Base-by-base conservation (phyloP, 2,329 filamentous ascomycete genomes). In the Nothopassalora personata region DNA sequence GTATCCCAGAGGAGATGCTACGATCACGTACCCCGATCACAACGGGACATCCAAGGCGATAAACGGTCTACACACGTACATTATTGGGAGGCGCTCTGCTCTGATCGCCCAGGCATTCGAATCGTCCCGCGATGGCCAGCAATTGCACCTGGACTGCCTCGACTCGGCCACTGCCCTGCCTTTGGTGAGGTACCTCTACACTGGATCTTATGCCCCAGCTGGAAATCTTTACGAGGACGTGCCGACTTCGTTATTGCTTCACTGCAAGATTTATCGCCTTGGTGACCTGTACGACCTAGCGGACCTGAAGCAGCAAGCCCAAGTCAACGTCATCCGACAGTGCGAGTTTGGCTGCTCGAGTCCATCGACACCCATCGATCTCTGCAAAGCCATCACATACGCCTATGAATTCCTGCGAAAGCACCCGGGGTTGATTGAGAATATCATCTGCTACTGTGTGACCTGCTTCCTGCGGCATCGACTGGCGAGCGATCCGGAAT, bases 401-500 rank as follows among this genome's bases (percentile, higher is more conserved):
- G 52, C 66, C 11, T 73, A 73, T 62, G 54, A 64, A 34, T 51
- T 71, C 47, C 60, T 73, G 27, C 52, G 56, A 8, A 58, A 63
- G 7, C 63, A 72, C 47, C 61, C 66, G 18, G 62, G 66, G 18
- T 65, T 79, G 4, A 61, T 76, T 7, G 71, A 76, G 46, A 73
- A 72, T 0, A 66, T 79, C 15, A 67, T 77, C 52, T 72, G 77
- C 62, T 79, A 79, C 65, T 79, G 76, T 59, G 68, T 79, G 19
- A 67, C 70, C 6, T 79, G 78, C 65, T 78, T 76, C 59, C 66
- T 78, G 19, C 66, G 68, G 8, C 76, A 79, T 59, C 62, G 64
- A 15, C 69, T 79, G 3, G 72, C 66, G 1, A 54, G 71, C 23
- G 67, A 73, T 46, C 55, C 60, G 10, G 71, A 72, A 2, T 79